Evolutionary conservation across 768 basidiomycete genomes (phyloP), one percentile per base, ranked within the genome.

Genomic region (Mrakia frigida): DNA sequence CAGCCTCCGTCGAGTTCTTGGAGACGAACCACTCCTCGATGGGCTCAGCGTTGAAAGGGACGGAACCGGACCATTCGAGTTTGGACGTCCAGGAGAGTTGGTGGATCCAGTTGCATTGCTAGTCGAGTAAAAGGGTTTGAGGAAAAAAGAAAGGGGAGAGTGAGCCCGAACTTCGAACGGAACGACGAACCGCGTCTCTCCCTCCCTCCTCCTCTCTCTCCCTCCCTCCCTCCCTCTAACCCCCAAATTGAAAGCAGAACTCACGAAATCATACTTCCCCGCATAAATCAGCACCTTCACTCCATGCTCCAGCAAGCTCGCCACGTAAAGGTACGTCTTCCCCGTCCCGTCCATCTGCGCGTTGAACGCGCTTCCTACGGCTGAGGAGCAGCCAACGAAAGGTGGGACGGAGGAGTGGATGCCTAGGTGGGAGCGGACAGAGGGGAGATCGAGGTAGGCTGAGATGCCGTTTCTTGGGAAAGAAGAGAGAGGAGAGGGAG

Each of bases 251-350:
- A 9, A 7, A 9, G 18, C 43, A 7, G 43, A 18, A 56, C 56
- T 56, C 56, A 56, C 56, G 52, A 50, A 65, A 46, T 74, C 61
- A 46, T 46, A 73, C 69, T 59, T 85, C 28, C 90, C 90, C 0
- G 89, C 89, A 78, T 92, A 92, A 65, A 90, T 89, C 59, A 93
- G 86, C 46, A 92, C 84, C 9, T 89, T 87, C 23, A 94, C 83
- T 0, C 90, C 90, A n/a, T 91, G 87, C 75, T 93, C 91, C 7
- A 93, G 87, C 56, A 93, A 87, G 0, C 86, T 86, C 0, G 88
- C 85, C 76, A 91, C 88, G 81, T 91, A 90, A 18, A 82, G 78
- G 81, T 80, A 82, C 41, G 84, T 88, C 83, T 82, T 89, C 86
- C 61, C 90, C 86, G 77, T 88, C 86, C 23, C 85, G 83, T 92